Conservation (phyloP, 2,329 filamentous ascomycete genomes). For the Chaetothyriales sp. region DNA sequence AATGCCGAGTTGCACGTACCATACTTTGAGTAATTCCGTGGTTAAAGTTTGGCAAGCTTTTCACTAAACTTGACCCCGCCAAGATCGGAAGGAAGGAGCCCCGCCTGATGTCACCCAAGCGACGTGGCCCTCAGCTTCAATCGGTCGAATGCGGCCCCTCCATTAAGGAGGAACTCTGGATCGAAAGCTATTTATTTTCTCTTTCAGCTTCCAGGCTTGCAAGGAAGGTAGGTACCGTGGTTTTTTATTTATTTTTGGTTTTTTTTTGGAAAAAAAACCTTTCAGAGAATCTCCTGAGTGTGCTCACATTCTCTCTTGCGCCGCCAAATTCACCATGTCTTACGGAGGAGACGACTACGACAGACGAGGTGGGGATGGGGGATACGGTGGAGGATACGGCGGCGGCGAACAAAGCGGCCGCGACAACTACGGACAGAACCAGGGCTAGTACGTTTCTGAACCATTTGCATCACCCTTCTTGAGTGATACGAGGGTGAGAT, state of each 20-base stretch:
- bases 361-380: conserved; percentile 12
- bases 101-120: background rate
- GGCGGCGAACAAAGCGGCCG: conserved; percentile 13
- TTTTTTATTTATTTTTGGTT: no score
- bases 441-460: conserved; percentile 10
- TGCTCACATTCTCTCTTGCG: background rate
- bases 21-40: no score
- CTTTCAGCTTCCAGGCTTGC: background rate
- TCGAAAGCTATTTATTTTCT: background rate
- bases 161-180: background rate
- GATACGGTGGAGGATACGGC: conserved; percentile 11
- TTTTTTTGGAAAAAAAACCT: no score
- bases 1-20: no score
- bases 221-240: background rate
- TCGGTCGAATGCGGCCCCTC: no score
- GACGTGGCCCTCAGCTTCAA: background rate
- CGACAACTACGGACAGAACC: conserved; percentile 13
- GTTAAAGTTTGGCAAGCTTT: no score
- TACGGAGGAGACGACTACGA: conserved; percentile 7
- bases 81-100: background rate
- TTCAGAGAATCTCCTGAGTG: background rate
- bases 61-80: background rate
- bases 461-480: background rate
- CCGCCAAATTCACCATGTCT: background rate
- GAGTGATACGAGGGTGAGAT: background rate